Conservation (phyloP, 2,329 filamentous ascomycete genomes). For the Aspergillus persii region DNA sequence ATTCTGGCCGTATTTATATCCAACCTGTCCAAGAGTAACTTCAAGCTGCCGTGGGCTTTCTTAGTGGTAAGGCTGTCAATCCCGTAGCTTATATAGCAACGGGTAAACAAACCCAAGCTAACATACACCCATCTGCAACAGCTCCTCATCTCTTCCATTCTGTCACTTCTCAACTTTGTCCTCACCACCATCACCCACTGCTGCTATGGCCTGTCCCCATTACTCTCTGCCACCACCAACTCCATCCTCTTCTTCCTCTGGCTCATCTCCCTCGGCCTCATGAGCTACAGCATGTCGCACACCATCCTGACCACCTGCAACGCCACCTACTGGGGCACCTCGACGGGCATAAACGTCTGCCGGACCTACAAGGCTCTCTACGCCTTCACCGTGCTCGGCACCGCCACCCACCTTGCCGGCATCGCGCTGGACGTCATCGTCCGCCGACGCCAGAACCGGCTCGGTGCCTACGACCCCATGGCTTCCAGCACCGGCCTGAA, state of each 20-base stretch:
- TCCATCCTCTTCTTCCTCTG: slow-evolving; percentile 50
- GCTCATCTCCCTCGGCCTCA: slow-evolving; percentile 51
- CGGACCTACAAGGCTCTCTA: slow-evolving; percentile 61
- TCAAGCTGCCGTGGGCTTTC: slow-evolving; percentile 59
- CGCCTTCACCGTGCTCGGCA: slow-evolving; percentile 52
- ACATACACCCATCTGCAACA: slow-evolving; percentile 23
- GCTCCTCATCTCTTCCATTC: slow-evolving; percentile 52
- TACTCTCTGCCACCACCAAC: slow-evolving; percentile 52
- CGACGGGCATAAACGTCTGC: slow-evolving; percentile 56
- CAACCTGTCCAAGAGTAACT: slow-evolving; percentile 52
- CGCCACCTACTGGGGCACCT: slow-evolving; percentile 51
- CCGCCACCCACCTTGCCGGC: slow-evolving; percentile 47
- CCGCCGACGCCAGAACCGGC: slow-evolving; percentile 41
- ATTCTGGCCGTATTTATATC: slow-evolving; percentile 58
- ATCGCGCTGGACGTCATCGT: slow-evolving; percentile 53
- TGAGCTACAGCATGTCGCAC: slow-evolving; percentile 54
- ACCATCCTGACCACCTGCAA: slow-evolving; percentile 55
- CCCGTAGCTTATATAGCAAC: background rate
- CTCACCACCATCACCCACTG: slow-evolving; percentile 53
- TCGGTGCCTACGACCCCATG: slow-evolving; percentile 52
- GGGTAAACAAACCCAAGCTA: background rate
- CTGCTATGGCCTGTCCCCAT: slow-evolving; percentile 52
- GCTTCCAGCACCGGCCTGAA: slow-evolving; percentile 28
- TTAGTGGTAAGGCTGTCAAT: slow-evolving; percentile 48
- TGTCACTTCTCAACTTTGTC: slow-evolving; percentile 51